phyloP scores from a whole-genome alignment of 106 monocot species.

The Iris macrosiphon region DNA sequence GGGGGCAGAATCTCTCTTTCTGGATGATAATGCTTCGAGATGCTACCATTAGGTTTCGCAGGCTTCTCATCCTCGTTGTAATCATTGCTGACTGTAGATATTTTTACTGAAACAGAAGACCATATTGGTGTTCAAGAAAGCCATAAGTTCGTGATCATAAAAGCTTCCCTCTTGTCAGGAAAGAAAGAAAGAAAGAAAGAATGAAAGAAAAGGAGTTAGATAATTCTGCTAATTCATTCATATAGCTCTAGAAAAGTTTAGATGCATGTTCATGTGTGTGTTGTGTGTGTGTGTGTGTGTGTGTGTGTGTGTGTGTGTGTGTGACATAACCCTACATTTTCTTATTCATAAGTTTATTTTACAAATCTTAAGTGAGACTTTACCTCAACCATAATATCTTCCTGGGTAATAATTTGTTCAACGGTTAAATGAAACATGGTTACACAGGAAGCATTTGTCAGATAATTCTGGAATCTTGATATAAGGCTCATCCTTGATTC shows the following conservation, averaged over 20 bases:
- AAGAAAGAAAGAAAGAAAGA: no score
- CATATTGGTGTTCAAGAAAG: neutral
- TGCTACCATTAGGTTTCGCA: constrained; percentile 27
- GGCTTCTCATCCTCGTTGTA: constrained; percentile 47
- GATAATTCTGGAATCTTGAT: neutral
- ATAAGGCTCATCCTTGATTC: neutral
- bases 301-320: no score
- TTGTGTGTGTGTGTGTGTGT: no score
- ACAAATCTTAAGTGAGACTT: neutral
- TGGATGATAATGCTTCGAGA: constrained; percentile 30
- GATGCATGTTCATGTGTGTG: no score
- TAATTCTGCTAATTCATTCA: no score
- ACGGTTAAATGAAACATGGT: neutral
- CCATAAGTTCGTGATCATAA: neutral
- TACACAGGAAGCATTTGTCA: neutral
- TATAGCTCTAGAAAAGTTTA: no score
- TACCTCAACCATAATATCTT: neutral
- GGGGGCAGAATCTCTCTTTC: constrained; percentile 56
- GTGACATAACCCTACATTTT: no score
- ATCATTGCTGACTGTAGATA: constrained; percentile 25
- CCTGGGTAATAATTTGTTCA: neutral
- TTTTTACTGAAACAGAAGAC: constrained; percentile 43
- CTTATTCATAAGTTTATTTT: no score
- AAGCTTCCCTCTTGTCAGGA: no score
- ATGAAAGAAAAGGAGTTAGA: no score